These are phyloP conservation scores for Globisporangium nodosum DNA, from an alignment of 352 stramenopile species.

Conservation along the genomic window DNA sequence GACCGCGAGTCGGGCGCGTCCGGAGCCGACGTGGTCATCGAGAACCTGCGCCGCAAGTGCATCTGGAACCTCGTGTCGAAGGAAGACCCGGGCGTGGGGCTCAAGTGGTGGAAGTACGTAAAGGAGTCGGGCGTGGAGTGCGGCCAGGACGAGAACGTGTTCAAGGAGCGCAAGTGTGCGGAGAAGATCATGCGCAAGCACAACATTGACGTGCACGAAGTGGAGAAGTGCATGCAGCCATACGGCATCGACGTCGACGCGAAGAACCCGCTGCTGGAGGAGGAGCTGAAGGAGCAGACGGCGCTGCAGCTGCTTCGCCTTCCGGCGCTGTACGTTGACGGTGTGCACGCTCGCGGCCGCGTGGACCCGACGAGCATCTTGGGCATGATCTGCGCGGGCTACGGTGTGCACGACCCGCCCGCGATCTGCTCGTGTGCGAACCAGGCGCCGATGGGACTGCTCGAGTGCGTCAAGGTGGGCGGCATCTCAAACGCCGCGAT, in stretches of 20 bases:
- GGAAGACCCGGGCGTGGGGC: slow-evolving; percentile 77
- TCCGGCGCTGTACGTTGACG: slow-evolving; percentile 94
- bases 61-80: slow-evolving; percentile 90
- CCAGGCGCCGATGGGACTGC: slow-evolving; percentile 50
- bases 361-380: slow-evolving; percentile 86
- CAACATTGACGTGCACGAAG: slow-evolving; percentile 71
- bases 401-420: slow-evolving; percentile 73
- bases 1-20: slow-evolving; percentile 89
- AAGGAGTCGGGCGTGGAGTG: slow-evolving; percentile 88
- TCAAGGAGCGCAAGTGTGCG: slow-evolving; percentile 86
- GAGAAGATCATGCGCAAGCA: slow-evolving; percentile 89
- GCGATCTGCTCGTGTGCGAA: slow-evolving; percentile 72
- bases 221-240: slow-evolving; percentile 93
- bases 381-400: slow-evolving; percentile 83
- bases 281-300: slow-evolving; percentile 88
- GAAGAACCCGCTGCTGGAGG: slow-evolving; percentile 87
- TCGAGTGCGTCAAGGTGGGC: slow-evolving; percentile 69
- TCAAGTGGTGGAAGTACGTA: slow-evolving; percentile 95
- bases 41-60: slow-evolving; percentile 92
- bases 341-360: slow-evolving; percentile 87
- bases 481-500: slow-evolving; percentile 59
- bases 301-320: slow-evolving; percentile 89
- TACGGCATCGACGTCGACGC: slow-evolving; percentile 86
- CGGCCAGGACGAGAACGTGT: slow-evolving; percentile 75
- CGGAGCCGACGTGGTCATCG: slow-evolving; percentile 92